Base-by-base conservation (phyloP, 177 flowering plant genomes). In the Telopea speciosissima region DNA sequence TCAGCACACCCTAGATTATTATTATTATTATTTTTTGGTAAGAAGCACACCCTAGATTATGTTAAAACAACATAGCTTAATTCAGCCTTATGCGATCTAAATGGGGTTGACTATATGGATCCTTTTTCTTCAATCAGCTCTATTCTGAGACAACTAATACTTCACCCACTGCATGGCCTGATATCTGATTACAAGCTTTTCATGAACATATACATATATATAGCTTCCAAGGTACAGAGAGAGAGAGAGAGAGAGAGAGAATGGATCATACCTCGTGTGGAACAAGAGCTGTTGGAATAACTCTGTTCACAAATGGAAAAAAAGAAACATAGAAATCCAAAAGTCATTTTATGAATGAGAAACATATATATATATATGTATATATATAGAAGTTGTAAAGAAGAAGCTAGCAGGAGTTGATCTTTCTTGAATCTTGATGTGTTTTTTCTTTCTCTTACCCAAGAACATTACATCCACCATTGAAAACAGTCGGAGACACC, bases 91-190 rank as follows among this genome's bases (percentile, higher is more conserved):
- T 28, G 3, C 31, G 3, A 28, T 2, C 31, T 28, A 28, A 28
- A 2, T 28, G 31, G 31, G 31, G 31, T 28, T 4, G 0, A 2
- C 31, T 28, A 28, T 4, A 2, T 28, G 31, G 4, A 28, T 28
- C 3, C 1, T 28, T 28, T 28, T 28, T 28, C n/a, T 28, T 28
- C 31, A 28, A 28, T 28, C 31, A 28, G 31, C 31, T 0, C 31
- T 28, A 28, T 28, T 28, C 79, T 11, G 84, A 67, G 26, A 69
- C 86, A 31, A 81, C 76, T 67, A 73, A 62, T 74, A 81, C 84
- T 74, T 81, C 73, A 33, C 86, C 86, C 65, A 83, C 84, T 59
- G 82, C 76, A 58, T 73, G 79, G 24, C 86, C 86, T 75, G 86
- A 77, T 72, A 83, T 75, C 76, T 78, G 63, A 62, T 67, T 17